These are phyloP conservation scores for Lindgomyces ingoldianus DNA, from an alignment of 495 filamentous ascomycete genomes.

Conservation along the genomic window DNA sequence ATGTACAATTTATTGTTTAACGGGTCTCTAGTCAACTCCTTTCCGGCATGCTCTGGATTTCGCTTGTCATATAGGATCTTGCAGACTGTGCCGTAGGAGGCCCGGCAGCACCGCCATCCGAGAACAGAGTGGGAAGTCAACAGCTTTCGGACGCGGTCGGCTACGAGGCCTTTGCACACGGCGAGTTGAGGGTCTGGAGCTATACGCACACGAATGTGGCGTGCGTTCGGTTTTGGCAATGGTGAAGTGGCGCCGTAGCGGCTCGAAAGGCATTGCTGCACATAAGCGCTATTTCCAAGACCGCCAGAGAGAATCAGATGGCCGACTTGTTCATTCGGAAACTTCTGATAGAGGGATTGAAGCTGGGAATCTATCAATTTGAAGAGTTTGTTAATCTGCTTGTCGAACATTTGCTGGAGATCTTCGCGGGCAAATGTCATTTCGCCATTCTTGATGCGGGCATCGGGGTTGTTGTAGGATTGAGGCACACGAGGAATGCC, in stretches of 20 bases:
- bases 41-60: constrained; percentile 35
- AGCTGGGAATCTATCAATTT: constrained; percentile 58
- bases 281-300: constrained; percentile 65
- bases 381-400: constrained; percentile 56
- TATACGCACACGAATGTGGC: constrained; percentile 39
- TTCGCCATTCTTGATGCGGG: constrained; percentile 47
- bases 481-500: constrained; percentile 42
- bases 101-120: constrained; percentile 42
- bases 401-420: constrained; percentile 57
- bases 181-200: constrained; percentile 48
- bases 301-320: constrained; percentile 66
- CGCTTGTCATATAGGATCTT: constrained; percentile 41
- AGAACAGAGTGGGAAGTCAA: constrained; percentile 38
- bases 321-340: constrained; percentile 51
- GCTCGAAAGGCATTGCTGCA: constrained; percentile 43
- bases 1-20: constrained; percentile 41
- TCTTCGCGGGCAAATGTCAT: constrained; percentile 49
- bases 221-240: constrained; percentile 18
- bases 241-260: constrained; percentile 32
- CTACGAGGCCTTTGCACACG: constrained; percentile 47
- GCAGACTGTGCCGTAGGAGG: constrained; percentile 41
- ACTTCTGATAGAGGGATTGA: constrained; percentile 50
- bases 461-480: constrained; percentile 45
- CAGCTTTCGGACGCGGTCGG: constrained; percentile 41
- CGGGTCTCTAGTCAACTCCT: constrained; percentile 34